Percentiles rank a stretch among this genome's conserved stretches.
Conservation (phyloP, 202 grass and related monocot species). For the Zoysia matrella region DNA sequence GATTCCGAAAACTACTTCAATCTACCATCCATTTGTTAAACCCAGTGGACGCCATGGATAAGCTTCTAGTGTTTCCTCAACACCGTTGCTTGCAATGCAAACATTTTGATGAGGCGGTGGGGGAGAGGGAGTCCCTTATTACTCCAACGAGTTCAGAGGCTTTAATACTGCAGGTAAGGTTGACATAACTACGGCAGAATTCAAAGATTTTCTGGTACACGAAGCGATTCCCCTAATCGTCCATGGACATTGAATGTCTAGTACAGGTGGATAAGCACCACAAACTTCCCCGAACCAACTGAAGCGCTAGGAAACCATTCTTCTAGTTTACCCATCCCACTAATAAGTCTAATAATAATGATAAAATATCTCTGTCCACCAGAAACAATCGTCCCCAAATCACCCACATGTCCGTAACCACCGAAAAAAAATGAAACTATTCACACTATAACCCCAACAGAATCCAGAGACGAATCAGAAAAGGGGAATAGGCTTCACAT, state of each 20-base stretch:
- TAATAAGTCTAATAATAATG: conserved; percentile 34
- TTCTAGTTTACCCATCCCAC: conserved; percentile 44
- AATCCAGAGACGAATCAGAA: conserved; percentile 38
- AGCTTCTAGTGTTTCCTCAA: conserved; percentile 18
- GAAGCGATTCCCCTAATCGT: conserved; percentile 25
- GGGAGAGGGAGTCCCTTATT: conserved; percentile 26
- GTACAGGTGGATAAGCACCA: conserved; percentile 34
- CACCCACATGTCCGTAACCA: neutral
- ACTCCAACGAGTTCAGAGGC: conserved; percentile 33
- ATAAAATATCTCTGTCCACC: conserved; percentile 27
- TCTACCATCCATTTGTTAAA: conserved; percentile 13
- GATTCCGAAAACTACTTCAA: conserved; percentile 7
- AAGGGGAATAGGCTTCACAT: conserved; percentile 22
- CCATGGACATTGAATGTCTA: conserved; percentile 38
- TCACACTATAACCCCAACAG: conserved; percentile 16
- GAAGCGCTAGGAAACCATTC: conserved; percentile 28
- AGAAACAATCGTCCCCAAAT: conserved; percentile 37
- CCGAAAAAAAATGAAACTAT: conserved; percentile 9
- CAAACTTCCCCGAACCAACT: conserved; percentile 36
- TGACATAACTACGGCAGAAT: conserved; percentile 51
- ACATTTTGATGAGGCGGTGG: conserved; percentile 34
- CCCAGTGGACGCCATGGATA: conserved; percentile 8
- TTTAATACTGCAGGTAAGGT: conserved; percentile 47
- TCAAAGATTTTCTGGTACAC: conserved; percentile 53
- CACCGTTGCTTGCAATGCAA: conserved; percentile 40